Percentiles rank a stretch among this genome's conserved stretches.
Conservation (phyloP, 805 yeast genomes). For the Starmerella powellii region DNA sequence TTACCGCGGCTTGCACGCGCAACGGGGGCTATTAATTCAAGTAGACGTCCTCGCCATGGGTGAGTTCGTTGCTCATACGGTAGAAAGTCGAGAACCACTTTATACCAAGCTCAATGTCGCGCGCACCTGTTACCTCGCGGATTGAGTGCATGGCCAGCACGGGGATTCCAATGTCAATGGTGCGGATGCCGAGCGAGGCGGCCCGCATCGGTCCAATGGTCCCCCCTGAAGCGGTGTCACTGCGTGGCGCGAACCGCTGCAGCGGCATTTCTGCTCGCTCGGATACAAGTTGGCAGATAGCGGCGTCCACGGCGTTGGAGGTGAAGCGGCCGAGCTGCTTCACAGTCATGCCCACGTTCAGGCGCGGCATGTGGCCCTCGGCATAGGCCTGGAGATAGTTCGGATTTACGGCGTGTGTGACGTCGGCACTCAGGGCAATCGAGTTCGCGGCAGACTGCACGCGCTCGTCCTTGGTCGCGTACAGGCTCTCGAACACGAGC, state of each 20-base stretch:
- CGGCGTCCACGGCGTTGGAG: slow-evolving; percentile 87
- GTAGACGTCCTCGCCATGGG: not conserved
- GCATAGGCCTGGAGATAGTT: slow-evolving; percentile 72
- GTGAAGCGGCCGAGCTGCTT: slow-evolving; percentile 94
- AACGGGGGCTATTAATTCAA: too few species aligned
- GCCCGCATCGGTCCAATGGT: slow-evolving; percentile 93
- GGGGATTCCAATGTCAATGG: slow-evolving; percentile 83
- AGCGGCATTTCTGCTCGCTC: slow-evolving; percentile 57
- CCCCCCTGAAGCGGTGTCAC: slow-evolving; percentile 90
- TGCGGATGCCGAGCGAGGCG: slow-evolving; percentile 73
- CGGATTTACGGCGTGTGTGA: slow-evolving; percentile 96
- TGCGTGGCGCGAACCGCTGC: slow-evolving; percentile 81
- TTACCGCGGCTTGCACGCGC: too few species aligned
- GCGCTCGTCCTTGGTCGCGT: slow-evolving; percentile 29
- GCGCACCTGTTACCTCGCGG: slow-evolving; percentile 79
- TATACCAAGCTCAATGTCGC: slow-evolving; percentile 55
- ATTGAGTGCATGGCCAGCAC: slow-evolving; percentile 88
- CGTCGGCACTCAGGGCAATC: slow-evolving; percentile 81
- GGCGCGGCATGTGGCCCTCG: slow-evolving; percentile 58
- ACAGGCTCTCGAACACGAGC: slow-evolving; percentile 52
- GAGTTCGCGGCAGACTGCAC: slow-evolving; percentile 41
- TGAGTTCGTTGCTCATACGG: slow-evolving; percentile 12
- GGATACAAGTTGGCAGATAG: slow-evolving; percentile 62
- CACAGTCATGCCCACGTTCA: slow-evolving; percentile 85
- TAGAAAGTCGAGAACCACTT: slow-evolving; percentile 51